phyloP scores from a whole-genome alignment of 345 rosid genomes.

The Salix purpurea region DNA sequence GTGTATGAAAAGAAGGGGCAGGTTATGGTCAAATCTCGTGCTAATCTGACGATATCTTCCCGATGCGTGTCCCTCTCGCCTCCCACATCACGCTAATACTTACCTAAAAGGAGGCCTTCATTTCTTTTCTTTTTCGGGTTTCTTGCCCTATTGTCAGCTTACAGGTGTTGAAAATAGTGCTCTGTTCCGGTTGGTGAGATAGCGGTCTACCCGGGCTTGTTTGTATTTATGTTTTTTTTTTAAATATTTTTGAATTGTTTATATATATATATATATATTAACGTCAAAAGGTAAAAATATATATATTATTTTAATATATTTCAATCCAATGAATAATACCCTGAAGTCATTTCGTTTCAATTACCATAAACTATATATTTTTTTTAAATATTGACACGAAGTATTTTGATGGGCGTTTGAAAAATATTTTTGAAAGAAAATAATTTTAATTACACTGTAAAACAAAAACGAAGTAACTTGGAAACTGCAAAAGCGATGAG shows the following conservation, averaged over 20 bases:
- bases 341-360: background rate
- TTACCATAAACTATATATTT: background rate
- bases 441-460: too few species aligned
- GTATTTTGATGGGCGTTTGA: background rate
- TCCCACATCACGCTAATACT: slow-evolving; percentile 18
- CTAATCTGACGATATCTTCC: slow-evolving; percentile 18
- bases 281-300: too few species aligned
- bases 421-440: too few species aligned
- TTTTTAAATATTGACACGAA: background rate
- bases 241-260: too few species aligned
- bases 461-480: background rate
- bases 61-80: slow-evolving; percentile 15
- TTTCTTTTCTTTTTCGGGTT: background rate
- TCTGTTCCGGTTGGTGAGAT: slow-evolving; percentile 21
- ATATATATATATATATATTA: too few species aligned
- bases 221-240: too few species aligned
- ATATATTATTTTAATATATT: too few species aligned
- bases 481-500: slow-evolving; percentile 1
- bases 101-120: background rate
- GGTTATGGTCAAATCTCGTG: slow-evolving; percentile 39
- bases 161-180: background rate
- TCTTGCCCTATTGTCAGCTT: background rate
- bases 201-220: background rate
- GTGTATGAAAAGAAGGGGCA: background rate
- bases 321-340: background rate